Percentiles rank a stretch among this genome's conserved stretches.
Conservation (phyloP, 805 yeast species). For the Ogataea siamensis region DNA sequence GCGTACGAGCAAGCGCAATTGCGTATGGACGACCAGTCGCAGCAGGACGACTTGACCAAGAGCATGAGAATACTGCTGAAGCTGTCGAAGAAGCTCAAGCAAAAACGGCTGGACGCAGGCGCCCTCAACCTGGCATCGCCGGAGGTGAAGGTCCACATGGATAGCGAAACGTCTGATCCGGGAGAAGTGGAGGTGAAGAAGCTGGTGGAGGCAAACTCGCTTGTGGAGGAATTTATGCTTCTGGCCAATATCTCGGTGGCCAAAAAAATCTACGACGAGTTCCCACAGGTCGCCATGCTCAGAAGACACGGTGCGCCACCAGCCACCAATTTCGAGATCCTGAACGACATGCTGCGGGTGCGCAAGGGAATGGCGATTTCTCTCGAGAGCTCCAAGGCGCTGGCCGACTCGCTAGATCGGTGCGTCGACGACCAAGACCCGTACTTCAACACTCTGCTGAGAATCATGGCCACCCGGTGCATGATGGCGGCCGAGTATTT, state of each 20-base stretch:
- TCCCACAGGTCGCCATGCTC: conserved; percentile 97
- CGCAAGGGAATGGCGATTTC: conserved; percentile 75
- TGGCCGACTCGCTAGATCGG: conserved; percentile 90
- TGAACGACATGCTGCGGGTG: conserved; percentile 84
- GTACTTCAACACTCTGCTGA: conserved; percentile 86
- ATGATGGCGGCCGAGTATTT: conserved; percentile 99
- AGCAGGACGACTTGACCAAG: conserved; percentile 79
- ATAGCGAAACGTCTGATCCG: conserved; percentile 95
- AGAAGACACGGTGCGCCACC: conserved; percentile 99
- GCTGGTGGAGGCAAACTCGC: conserved; percentile 84
- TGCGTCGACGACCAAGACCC: conserved; percentile 82
- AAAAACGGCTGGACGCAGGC: conserved; percentile 87
- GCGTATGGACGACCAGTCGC: conserved; percentile 75
- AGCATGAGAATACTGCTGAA: conserved; percentile 82
- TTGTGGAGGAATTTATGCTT: conserved; percentile 98
- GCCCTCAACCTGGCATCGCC: conserved; percentile 97
- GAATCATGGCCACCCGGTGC: conserved; percentile 97
- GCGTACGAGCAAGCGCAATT: conserved; percentile 91
- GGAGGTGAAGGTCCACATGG: conserved; percentile 96
- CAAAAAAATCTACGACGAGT: conserved; percentile 83
- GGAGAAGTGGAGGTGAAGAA: conserved; percentile 91
- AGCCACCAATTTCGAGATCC: conserved; percentile 81
- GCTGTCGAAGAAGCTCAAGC: conserved; percentile 82
- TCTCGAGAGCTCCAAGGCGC: conserved; percentile 80
- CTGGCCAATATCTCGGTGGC: conserved; percentile 97